Conservation (phyloP, 441 rosid species). For the Breynia disticha region DNA sequence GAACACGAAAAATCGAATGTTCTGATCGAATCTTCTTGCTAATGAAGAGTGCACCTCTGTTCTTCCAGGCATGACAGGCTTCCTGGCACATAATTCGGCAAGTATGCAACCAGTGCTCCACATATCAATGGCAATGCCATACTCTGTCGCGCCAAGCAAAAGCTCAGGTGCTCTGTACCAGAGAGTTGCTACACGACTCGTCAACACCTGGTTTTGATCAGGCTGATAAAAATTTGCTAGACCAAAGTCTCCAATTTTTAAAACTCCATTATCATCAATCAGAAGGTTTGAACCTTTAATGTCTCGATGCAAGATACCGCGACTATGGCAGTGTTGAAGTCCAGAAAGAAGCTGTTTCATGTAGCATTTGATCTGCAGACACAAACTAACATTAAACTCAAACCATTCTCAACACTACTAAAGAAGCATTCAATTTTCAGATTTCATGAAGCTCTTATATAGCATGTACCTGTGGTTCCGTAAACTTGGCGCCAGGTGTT, state of each 20-base stretch:
- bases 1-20: too few species aligned
- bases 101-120: constrained; percentile 1
- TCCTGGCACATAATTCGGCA: neutral
- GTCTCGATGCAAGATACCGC: constrained; percentile 2
- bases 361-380: constrained; percentile 58
- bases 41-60: neutral
- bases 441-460: neutral
- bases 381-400: neutral
- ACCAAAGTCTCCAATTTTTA: constrained; percentile 1
- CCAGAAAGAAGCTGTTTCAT: constrained; percentile 58
- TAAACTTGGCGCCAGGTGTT: constrained; percentile 54
- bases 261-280: neutral
- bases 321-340: constrained; percentile 32
- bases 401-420: neutral
- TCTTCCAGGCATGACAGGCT: neutral
- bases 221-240: neutral
- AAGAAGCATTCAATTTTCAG: neutral
- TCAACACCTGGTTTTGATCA: neutral
- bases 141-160: constrained; percentile 1
- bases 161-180: constrained; percentile 5
- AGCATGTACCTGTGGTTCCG: constrained; percentile 48
- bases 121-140: neutral
- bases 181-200: neutral
- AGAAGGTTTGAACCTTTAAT: constrained; percentile 3
- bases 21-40: too few species aligned